Evolutionary conservation across 2,329 filamentous ascomycete species (phyloP).

Genomic region (Clonostachys byssicola): DNA sequence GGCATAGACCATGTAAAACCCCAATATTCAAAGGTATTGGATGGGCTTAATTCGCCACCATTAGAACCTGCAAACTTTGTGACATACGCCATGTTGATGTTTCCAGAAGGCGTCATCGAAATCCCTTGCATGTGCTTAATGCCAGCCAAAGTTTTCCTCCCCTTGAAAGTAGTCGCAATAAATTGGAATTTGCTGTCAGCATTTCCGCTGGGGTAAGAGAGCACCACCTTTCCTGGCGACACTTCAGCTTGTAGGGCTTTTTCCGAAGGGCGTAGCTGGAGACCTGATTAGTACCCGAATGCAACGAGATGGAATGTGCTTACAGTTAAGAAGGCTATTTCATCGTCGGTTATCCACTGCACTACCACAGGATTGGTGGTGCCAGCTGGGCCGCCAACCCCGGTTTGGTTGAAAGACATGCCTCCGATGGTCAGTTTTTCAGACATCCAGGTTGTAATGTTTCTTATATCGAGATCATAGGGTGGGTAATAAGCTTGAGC

Average conservation of each 20-base stretch:
- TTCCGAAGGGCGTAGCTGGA: constrained; percentile 30
- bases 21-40: constrained; percentile 40
- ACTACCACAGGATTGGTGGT: constrained; percentile 56
- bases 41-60: constrained; percentile 20
- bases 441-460: constrained; percentile 55
- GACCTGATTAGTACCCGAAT: background rate
- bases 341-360: constrained; percentile 46
- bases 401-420: constrained; percentile 50
- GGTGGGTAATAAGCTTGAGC: constrained; percentile 54
- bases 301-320: constrained; percentile 4
- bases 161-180: constrained; percentile 38
- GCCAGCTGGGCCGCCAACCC: constrained; percentile 48
- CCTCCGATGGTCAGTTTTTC: constrained; percentile 55
- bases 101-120: constrained; percentile 36
- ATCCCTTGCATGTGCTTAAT: constrained; percentile 46
- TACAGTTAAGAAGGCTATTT: constrained; percentile 19
- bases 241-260: constrained; percentile 33
- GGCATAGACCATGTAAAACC: constrained; percentile 38
- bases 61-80: constrained; percentile 36
- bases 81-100: constrained; percentile 28
- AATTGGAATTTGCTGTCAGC: constrained; percentile 43
- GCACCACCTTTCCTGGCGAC: constrained; percentile 31
- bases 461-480: constrained; percentile 49
- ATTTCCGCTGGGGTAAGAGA: constrained; percentile 51
- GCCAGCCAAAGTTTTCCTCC: constrained; percentile 32